These are phyloP conservation scores for Alternaria ventricosa DNA, from an alignment of 2,329 filamentous ascomycete genomes.

Conservation along the genomic window DNA sequence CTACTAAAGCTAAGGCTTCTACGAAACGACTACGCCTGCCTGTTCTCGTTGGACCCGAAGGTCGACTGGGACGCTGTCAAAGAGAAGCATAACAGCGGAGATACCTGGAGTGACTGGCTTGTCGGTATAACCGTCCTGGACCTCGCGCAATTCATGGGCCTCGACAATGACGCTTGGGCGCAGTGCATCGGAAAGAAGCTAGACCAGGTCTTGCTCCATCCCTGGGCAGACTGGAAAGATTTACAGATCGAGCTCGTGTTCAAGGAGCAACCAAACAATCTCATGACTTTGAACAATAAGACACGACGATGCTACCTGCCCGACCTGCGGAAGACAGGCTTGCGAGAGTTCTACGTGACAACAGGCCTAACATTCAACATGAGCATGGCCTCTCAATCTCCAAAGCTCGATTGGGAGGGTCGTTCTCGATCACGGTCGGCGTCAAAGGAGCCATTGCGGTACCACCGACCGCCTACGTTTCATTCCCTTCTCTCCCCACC, in stretches of 20 bases:
- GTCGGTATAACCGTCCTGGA: neutral
- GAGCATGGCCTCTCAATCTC: neutral
- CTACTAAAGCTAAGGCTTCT: neutral
- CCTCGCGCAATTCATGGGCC: neutral
- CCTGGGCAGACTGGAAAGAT: neutral
- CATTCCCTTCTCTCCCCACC: neutral
- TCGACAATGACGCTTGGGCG: neutral
- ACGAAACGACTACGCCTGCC: neutral
- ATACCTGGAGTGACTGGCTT: neutral
- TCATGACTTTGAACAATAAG: neutral
- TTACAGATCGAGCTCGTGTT: neutral
- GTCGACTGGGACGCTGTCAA: neutral
- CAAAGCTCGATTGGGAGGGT: rapidly evolving
- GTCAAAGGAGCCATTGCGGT: too few relatives aligned
- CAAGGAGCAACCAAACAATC: neutral
- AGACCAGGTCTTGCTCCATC: neutral
- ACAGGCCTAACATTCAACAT: neutral
- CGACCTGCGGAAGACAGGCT: rapidly evolving
- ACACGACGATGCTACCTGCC: neutral
- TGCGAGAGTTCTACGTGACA: neutral
- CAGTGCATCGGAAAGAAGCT: neutral
- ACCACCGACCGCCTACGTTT: too few relatives aligned
- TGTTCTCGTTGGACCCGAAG: neutral
- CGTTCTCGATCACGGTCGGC: rapidly evolving
- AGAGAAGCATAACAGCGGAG: neutral